Evolutionary conservation across 2,329 filamentous ascomycete genomes (phyloP).

Genomic region (Colletotrichum sp.): DNA sequence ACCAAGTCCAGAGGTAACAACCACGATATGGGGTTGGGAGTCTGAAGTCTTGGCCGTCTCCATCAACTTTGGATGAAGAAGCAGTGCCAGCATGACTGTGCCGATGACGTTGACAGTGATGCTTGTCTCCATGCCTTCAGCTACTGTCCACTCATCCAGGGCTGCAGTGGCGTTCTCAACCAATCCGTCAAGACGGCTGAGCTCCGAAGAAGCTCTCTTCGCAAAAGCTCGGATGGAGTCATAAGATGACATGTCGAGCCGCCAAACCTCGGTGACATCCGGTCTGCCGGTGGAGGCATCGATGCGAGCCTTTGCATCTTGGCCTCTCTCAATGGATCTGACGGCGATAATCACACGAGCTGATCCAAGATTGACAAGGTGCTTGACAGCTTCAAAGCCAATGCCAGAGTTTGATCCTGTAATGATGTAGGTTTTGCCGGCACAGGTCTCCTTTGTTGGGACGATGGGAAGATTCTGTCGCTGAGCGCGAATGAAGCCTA

Average conservation of each 20-base stretch:
- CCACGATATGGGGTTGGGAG: neutral
- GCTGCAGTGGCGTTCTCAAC: conserved; percentile 47
- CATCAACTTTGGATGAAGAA: neutral
- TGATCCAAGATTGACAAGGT: neutral
- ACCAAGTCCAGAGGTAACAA: neutral
- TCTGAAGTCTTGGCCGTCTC: neutral
- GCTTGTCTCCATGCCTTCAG: conserved; percentile 53
- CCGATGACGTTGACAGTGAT: conserved; percentile 39
- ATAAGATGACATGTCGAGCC: neutral
- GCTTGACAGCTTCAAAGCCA: neutral
- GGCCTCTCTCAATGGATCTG: neutral
- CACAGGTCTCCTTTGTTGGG: neutral
- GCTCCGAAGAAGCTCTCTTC: neutral
- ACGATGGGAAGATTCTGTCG: neutral
- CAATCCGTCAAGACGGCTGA: neutral
- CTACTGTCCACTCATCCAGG: conserved; percentile 30
- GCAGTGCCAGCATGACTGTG: conserved; percentile 11
- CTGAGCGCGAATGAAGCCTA: neutral
- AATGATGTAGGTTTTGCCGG: neutral
- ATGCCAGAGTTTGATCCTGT: neutral
- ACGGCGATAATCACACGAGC: neutral
- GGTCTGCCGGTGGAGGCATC: neutral
- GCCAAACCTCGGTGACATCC: neutral
- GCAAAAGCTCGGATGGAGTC: neutral
- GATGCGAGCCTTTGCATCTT: neutral